Percentiles rank a stretch among this genome's conserved stretches.
These are phyloP conservation scores for Verticillium nubilum DNA, from an alignment of 2,329 filamentous ascomycete genomes.

Conservation along the genomic window DNA sequence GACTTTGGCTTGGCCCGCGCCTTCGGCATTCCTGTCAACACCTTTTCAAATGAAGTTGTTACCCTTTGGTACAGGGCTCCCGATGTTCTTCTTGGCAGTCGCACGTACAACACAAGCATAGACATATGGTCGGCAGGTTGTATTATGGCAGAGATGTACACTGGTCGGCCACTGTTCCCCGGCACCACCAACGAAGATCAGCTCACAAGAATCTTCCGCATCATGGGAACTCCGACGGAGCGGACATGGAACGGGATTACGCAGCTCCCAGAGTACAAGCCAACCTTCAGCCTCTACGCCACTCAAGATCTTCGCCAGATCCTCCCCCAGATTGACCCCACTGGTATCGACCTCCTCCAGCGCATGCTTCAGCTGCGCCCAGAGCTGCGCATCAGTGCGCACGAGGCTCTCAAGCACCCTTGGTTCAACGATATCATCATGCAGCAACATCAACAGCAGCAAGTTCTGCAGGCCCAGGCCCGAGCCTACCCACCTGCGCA, in stretches of 20 bases:
- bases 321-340: constrained; percentile 81
- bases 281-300: constrained; percentile 87
- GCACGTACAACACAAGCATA: constrained; percentile 99
- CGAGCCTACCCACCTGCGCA: constrained; percentile 33
- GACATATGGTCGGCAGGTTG: constrained; percentile 99
- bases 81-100: constrained; percentile 86
- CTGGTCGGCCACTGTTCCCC: constrained; percentile 88
- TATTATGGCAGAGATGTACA: constrained; percentile 99
- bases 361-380: constrained; percentile 90
- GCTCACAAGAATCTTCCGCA: constrained; percentile 91
- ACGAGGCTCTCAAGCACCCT: constrained; percentile 79
- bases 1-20: constrained; percentile 92
- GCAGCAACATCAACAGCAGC: constrained; percentile 44
- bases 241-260: constrained; percentile 93
- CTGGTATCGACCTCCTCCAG: constrained; percentile 81
- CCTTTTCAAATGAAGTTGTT: constrained; percentile 96
- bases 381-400: constrained; percentile 83
- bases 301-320: constrained; percentile 86
- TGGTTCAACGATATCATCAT: constrained; percentile 80
- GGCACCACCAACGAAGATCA: constrained; percentile 99
- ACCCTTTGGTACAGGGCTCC: constrained; percentile 97
- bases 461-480: constrained; percentile 36
- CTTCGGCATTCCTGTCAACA: constrained; percentile 96
- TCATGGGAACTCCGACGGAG: constrained; percentile 97
- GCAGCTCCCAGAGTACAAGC: constrained; percentile 96